Percentiles rank a stretch among this genome's conserved stretches.
Evolutionary conservation across 768 basidiomycete species (phyloP).

Genomic region (Strobilomyces echinocephalus): DNA sequence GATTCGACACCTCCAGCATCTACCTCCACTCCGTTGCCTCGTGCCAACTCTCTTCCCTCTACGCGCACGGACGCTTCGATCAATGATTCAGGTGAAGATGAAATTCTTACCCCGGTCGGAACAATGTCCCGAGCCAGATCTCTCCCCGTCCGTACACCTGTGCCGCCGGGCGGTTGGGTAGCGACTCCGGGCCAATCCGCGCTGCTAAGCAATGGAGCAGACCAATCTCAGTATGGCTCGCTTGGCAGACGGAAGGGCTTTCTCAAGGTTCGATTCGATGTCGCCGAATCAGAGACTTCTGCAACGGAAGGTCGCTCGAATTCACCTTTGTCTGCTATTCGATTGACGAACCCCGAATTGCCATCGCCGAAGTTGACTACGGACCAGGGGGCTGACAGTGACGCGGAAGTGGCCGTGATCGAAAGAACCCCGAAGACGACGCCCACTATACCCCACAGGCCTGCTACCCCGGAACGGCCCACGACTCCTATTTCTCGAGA

Average conservation of each 20-base stretch:
- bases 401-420: constrained; percentile 2
- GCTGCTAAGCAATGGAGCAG: constrained; percentile 10
- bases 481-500: constrained; percentile 26
- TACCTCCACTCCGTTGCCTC: constrained; percentile 25
- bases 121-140: constrained; percentile 48
- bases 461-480: constrained; percentile 21
- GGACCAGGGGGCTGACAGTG: constrained; percentile 6
- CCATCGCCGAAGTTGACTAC: constrained; percentile 4
- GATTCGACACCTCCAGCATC: constrained; percentile 25
- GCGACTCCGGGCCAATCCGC: constrained; percentile 45
- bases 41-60: constrained; percentile 9
- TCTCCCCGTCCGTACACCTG: constrained; percentile 53
- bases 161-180: constrained; percentile 66
- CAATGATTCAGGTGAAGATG: constrained; percentile 20
- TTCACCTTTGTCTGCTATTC: constrained; percentile 28
- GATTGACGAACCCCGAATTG: constrained; percentile 20
- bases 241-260: constrained; percentile 47
- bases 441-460: constrained; percentile 6
- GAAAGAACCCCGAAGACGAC: constrained; percentile 1
- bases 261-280: constrained; percentile 71
- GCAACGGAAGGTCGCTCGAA: constrained; percentile 24
- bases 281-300: constrained; percentile 33
- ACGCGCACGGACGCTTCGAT: constrained; percentile 14
- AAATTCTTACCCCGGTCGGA: constrained; percentile 39
- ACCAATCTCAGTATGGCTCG: constrained; percentile 32